Base-by-base conservation (phyloP, 306 rosid species). In the Ceratonia siliqua region DNA sequence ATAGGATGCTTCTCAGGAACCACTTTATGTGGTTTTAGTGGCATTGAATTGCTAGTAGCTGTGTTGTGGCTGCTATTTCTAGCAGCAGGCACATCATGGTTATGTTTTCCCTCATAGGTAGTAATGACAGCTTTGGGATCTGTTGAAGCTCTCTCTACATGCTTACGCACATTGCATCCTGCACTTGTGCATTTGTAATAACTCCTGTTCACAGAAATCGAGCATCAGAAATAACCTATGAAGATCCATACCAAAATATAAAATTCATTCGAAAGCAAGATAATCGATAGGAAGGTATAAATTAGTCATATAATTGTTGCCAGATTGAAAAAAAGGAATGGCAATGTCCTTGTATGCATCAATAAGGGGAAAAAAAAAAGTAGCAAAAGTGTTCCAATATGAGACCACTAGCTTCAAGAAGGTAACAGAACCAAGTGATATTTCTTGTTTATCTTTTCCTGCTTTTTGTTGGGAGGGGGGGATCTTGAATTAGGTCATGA, bases 81-180 rank as follows among this genome's bases (percentile, higher is more conserved):
- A 74, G 96, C 94, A 72, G 94, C 95, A 13, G 98, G 98, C 18
- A 91, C 91, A 74, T 90, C 92, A 10, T 94, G 98, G 73, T 84
- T 88, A 54, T 94, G 98, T 76, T 94, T 94, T 9, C 98, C 97
- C 72, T 94, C 98, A 5, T 94, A 91, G 2, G 97, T 84, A 5
- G 97, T 94, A 64, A 94, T 81, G 54, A 94, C 98, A 41, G 98
- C 97, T 78, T 94, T 91, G 8, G 96, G 80, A 64, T 94, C 98
- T 0, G 92, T 87, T 27, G 97, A 86, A 70, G 98, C 96, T 81
- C 98, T 90, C 85, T 94, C 98, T 5, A 94, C 96, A 58, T 94
- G 98, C 75, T 94, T 94, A 3, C 98, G 97, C 70, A 94, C 98
- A 17, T 88, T 91, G 87, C 98, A 94, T 22, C 98, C 97, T 6